A percentile compares a stretch with the other conserved stretches of the same genome.
These are phyloP conservation scores for Pilaira anomala DNA, from an alignment of 192 early-diverging fungal species.

Conservation along the genomic window DNA sequence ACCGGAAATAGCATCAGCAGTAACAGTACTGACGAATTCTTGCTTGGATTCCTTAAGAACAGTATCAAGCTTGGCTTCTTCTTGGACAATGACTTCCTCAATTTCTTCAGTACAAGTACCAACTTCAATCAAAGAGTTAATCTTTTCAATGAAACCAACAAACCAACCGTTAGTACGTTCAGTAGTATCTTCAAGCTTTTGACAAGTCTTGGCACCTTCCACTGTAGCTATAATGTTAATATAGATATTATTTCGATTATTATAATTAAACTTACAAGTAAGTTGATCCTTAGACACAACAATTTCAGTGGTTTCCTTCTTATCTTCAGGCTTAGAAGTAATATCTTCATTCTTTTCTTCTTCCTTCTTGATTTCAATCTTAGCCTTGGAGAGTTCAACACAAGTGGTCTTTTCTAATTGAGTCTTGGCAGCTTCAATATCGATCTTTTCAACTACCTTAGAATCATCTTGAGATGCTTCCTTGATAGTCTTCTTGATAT, in stretches of 20 bases:
- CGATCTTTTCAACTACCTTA: neutral
- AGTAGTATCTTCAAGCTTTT: neutral
- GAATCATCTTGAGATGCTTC: neutral
- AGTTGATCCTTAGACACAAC: too few relatives aligned
- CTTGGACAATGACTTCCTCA: conserved; percentile 4
- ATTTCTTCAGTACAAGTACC: conserved; percentile 5
- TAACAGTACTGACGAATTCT: neutral
- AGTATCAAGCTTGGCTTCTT: neutral
- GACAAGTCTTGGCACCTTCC: neutral
- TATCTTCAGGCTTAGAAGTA: neutral
- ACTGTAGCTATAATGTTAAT: neutral
- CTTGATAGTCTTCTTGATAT: neutral
- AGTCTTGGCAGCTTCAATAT: neutral
- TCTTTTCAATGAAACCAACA: neutral
- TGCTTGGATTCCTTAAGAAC: conserved; percentile 7
- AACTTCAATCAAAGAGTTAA: neutral
- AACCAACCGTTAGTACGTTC: conserved; percentile 9
- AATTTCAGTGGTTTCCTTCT: conserved; percentile 2
- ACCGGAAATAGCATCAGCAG: neutral
- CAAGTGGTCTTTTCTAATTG: neutral
- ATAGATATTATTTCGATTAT: too few relatives aligned
- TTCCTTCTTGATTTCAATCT: neutral
- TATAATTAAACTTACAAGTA: too few relatives aligned
- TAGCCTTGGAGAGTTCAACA: neutral
- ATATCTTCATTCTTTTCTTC: neutral